Evolutionary conservation across 805 yeast genomes (phyloP).

Genomic region (Sugiyamaella chiloensis): DNA sequence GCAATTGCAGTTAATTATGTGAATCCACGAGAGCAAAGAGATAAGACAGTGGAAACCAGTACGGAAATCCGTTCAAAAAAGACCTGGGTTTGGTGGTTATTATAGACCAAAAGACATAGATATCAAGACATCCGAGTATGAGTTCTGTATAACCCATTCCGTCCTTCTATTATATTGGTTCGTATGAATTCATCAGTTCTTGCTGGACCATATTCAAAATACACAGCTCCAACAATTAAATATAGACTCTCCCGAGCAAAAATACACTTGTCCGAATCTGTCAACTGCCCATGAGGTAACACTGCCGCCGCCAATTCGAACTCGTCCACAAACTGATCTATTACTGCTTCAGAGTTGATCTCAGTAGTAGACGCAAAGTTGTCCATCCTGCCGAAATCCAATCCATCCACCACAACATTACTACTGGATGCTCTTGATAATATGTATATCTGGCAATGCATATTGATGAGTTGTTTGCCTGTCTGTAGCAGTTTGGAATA

Average conservation of each 20-base stretch:
- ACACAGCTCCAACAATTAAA: slow-evolving; percentile 14
- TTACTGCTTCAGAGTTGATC: not conserved
- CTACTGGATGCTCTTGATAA: slow-evolving; percentile 1
- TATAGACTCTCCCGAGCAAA: slow-evolving; percentile 5
- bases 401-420: slow-evolving; percentile 1
- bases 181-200: slow-evolving; percentile 6
- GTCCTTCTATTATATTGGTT: slow-evolving; percentile 7
- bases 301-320: slow-evolving; percentile 8
- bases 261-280: not conserved
- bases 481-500: slow-evolving; percentile 6
- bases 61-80: no score
- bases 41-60: no score
- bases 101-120: no score
- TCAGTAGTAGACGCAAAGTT: not conserved
- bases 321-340: slow-evolving; percentile 7
- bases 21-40: no score
- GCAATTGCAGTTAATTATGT: no score
- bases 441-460: slow-evolving; percentile 7
- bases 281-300: not conserved
- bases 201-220: slow-evolving; percentile 9
- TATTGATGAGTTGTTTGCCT: slow-evolving; percentile 4
- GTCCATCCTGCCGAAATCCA: slow-evolving; percentile 6
- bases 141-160: slow-evolving; percentile 8
- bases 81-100: no score
- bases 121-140: slow-evolving; percentile 3